A percentile compares a stretch with the other conserved stretches of the same genome.
These are phyloP conservation scores for Onygenales sp. DNA, from an alignment of 2,329 filamentous ascomycete species.

Conservation along the genomic window DNA sequence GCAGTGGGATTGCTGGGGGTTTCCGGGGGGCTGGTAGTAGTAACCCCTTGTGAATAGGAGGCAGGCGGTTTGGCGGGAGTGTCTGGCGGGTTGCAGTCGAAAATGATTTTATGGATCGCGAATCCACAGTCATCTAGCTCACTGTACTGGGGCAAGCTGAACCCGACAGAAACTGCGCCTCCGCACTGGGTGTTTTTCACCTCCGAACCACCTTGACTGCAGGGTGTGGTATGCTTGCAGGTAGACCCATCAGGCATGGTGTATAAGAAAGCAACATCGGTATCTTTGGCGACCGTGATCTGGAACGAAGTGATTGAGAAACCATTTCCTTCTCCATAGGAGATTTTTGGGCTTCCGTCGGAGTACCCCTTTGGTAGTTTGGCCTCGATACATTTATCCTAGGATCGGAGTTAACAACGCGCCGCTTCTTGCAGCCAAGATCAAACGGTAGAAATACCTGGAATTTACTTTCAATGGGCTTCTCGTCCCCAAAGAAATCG, in stretches of 20 bases:
- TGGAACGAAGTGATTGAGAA: constrained; percentile 73
- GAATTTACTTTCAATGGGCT: constrained; percentile 16
- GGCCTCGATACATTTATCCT: constrained; percentile 54
- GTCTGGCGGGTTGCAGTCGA: constrained; percentile 52
- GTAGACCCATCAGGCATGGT: constrained; percentile 70
- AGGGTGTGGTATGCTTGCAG: constrained; percentile 69
- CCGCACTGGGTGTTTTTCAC: constrained; percentile 84
- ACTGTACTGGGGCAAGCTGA: constrained; percentile 50
- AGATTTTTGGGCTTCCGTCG: constrained; percentile 50
- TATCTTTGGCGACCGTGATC: constrained; percentile 64
- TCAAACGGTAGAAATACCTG: constrained; percentile 6
- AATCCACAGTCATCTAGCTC: constrained; percentile 57
- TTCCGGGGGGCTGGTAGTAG: background rate
- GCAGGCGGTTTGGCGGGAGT: background rate
- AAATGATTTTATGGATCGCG: constrained; percentile 63
- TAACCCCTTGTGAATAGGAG: background rate
- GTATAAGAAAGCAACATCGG: constrained; percentile 77
- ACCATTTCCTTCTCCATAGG: constrained; percentile 42
- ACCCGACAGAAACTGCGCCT: constrained; percentile 72
- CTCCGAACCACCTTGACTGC: constrained; percentile 57
- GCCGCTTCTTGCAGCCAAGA: constrained; percentile 18
- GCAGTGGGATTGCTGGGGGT: background rate
- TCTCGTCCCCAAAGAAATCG: constrained; percentile 39
- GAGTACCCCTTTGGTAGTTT: constrained; percentile 31
- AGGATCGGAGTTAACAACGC: constrained; percentile 39